Evolutionary conservation across 257 asterid species (phyloP).

Genomic region (Forsythia suspensa): DNA sequence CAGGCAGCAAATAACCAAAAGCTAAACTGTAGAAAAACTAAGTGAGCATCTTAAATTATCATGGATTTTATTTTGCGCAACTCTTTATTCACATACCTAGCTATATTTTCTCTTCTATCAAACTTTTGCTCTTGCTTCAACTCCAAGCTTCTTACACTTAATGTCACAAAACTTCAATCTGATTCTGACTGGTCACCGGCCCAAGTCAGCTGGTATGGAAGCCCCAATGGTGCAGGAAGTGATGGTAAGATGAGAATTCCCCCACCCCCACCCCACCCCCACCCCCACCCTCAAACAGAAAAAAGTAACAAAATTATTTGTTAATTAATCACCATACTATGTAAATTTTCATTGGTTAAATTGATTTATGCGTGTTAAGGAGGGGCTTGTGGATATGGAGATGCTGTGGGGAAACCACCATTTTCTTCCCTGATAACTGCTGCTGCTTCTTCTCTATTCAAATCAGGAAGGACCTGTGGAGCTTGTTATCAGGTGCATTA

Average conservation of each 20-base stretch:
- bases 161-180: background rate
- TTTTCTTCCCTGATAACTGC: constrained; percentile 26
- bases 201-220: constrained; percentile 38
- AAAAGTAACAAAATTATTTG: too few species aligned
- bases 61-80: background rate
- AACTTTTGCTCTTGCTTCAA: background rate
- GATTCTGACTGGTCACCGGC: constrained; percentile 18
- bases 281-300: too few species aligned
- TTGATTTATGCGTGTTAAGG: constrained; percentile 12
- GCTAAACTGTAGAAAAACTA: background rate
- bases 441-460: constrained; percentile 30
- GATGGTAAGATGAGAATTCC: background rate
- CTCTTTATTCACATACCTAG: background rate
- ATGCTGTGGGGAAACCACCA: constrained; percentile 25
- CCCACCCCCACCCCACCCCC: too few species aligned
- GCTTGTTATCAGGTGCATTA: constrained; percentile 35
- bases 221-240: constrained; percentile 31
- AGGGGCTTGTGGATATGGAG: constrained; percentile 43
- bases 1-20: too few species aligned
- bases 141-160: too few species aligned
- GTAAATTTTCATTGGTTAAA: too few species aligned
- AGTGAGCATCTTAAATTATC: background rate
- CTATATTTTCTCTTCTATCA: background rate
- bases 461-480: constrained; percentile 37
- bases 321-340: background rate